Base-by-base conservation (phyloP, 805 yeast species). In the Metschnikowia noctiluminum region DNA sequence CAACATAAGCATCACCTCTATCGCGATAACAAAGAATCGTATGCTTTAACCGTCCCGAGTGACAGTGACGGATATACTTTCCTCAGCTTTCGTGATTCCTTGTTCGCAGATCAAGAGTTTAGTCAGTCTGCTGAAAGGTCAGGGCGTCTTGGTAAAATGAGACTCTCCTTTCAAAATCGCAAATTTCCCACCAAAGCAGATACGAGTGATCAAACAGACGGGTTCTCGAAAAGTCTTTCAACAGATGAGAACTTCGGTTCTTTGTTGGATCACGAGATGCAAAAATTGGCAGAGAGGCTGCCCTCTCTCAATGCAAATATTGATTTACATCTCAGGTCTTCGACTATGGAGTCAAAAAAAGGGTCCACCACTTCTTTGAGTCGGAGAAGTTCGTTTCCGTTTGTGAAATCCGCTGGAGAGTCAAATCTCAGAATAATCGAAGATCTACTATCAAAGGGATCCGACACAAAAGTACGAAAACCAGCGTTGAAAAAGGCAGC, bases 361-460 rank as follows among this genome's bases (percentile, higher is more conserved):
- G 34, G 45, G 13, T 14, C 26, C 15, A 11, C 14, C 14, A 40
- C 43, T 3, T 41, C 35, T 15, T 30, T 46, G 53, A 65, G 64
- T 47, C 51, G 77, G 31, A 60, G 77, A 43, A 68, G 62, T 47
- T 70, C 76, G 1, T 69, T 34, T 40, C 76, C 77, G 1, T 57
- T 53, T 7, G 34, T 53, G 31, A 41, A 42, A 9, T 46, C 53
- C 9, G 35, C 49, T 5, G 47, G 40, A 3, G 64, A 62, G 26
- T 45, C 49, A 14, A 65, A 62, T 45, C 43, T 66, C 11, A 57
- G 58, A 26, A 42, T 56, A 7, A 41, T 63, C 12, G 68, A 61
- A 40, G 56, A 47, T n/a, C 39, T 53, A 3, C 53, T 52, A 15
- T 49, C 49, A 35, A 53, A 50, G 2, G 44, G 31, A 7, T 31